These are phyloP conservation scores for Halteria grandinella DNA, from an alignment of 73 alveolate species.

Conservation along the genomic window DNA sequence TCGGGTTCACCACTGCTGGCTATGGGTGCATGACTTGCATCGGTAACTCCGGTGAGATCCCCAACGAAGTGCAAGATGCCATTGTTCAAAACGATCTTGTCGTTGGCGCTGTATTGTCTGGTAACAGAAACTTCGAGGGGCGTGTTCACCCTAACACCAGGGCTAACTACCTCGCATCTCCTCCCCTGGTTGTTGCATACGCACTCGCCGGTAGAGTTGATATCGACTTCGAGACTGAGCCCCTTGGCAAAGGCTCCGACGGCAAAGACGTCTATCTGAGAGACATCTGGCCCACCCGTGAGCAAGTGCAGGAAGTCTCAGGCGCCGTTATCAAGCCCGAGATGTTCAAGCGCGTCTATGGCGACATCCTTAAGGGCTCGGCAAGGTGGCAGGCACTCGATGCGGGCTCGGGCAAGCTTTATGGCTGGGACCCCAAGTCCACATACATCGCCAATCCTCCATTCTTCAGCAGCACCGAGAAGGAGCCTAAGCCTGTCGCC, in stretches of 20 bases:
- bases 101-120: constrained; percentile 88
- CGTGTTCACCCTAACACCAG: constrained; percentile 87
- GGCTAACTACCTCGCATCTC: constrained; percentile 92
- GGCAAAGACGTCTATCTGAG: constrained; percentile 69
- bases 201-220: constrained; percentile 82
- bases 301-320: constrained; percentile 62
- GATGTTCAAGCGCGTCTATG: constrained; percentile 68
- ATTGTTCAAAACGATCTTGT: constrained; percentile 78
- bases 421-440: constrained; percentile 70
- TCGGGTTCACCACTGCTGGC: constrained; percentile 91
- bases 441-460: constrained; percentile 90
- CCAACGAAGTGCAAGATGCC: constrained; percentile 75
- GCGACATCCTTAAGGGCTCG: constrained; percentile 67
- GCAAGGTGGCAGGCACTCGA: constrained; percentile 74
- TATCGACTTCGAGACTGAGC: constrained; percentile 76
- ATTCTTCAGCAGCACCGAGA: constrained; percentile 73
- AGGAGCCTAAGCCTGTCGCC: constrained; percentile 52
- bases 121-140: constrained; percentile 94
- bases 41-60: constrained; percentile 91
- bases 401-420: constrained; percentile 67
- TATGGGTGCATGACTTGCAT: constrained; percentile 95
- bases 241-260: constrained; percentile 51
- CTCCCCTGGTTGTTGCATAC: constrained; percentile 92
- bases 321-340: constrained; percentile 68
- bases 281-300: constrained; percentile 84